Conservation (phyloP, 345 rosid genomes). For the Citrus unshiu region DNA sequence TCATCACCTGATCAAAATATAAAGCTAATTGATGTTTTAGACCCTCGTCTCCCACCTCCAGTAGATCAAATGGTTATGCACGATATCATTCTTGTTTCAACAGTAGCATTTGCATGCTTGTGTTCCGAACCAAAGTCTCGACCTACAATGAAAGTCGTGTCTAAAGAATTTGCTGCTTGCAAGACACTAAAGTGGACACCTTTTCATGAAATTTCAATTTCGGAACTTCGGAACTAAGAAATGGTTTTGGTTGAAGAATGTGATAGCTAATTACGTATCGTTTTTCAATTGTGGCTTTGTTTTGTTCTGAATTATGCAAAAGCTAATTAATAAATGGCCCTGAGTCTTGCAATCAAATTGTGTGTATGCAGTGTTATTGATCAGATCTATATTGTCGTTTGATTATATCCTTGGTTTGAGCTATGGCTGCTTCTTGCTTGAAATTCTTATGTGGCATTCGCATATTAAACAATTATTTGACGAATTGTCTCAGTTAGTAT, state of each 20-base stretch:
- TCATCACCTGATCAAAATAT: conserved; percentile 1
- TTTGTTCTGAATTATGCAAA: too few relatives aligned
- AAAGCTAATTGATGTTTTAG: conserved; percentile 9
- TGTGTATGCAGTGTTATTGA: not conserved
- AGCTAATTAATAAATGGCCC: too few relatives aligned
- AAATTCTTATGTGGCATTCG: not conserved
- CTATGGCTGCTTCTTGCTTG: not conserved
- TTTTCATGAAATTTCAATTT: not conserved
- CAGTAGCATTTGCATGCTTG: conserved; percentile 3
- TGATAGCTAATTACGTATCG: not conserved
- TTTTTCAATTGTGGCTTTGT: not conserved
- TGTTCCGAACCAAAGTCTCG: conserved; percentile 3
- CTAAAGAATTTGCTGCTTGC: not conserved
- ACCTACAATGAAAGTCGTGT: conserved; percentile 12
- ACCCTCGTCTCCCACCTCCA: conserved; percentile 7
- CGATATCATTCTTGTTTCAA: not conserved
- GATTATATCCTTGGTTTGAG: not conserved
- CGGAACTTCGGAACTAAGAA: not conserved
- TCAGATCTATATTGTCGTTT: not conserved
- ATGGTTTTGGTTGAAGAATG: not conserved
- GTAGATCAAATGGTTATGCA: not conserved
- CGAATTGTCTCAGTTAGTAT: not conserved
- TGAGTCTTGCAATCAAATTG: too few relatives aligned
- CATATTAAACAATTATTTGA: not conserved
- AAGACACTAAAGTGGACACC: not conserved